phyloP scores from a whole-genome alignment of 345 rosid species.

The thale cress (Arabidopsis thaliana) region TAIR10.1 NC_003070.9:7623501-7624000 shows the following conservation, averaged over 20 bases:
- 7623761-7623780: slow-evolving; percentile 60
- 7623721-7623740: slow-evolving; percentile 53
- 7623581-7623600: slow-evolving; percentile 75
- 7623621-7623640: slow-evolving; percentile 57
- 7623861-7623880: slow-evolving; percentile 13
- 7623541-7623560: slow-evolving; percentile 73
- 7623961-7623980: slow-evolving; percentile 93
- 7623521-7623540: slow-evolving; percentile 69
- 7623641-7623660: slow-evolving; percentile 55
- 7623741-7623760: slow-evolving; percentile 60
- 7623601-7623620: slow-evolving; percentile 63
- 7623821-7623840: slow-evolving; percentile 54
- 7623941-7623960: slow-evolving; percentile 32
- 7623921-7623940: slow-evolving; percentile 19
- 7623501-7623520: slow-evolving; percentile 61
- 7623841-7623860: slow-evolving; percentile 29
- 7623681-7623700: slow-evolving; percentile 54
- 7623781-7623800: slow-evolving; percentile 59
- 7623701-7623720: slow-evolving; percentile 54
- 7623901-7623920: slow-evolving; percentile 31
- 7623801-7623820: slow-evolving; percentile 83
- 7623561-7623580: slow-evolving; percentile 64
- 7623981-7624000: slow-evolving; percentile 35
- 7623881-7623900: slow-evolving; percentile 24
- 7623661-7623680: slow-evolving; percentile 45